A percentile compares a stretch with the other conserved stretches of the same genome.
phyloP scores from a whole-genome alignment of 1,139 yeast species.

The Kazachstania sp. region DNA sequence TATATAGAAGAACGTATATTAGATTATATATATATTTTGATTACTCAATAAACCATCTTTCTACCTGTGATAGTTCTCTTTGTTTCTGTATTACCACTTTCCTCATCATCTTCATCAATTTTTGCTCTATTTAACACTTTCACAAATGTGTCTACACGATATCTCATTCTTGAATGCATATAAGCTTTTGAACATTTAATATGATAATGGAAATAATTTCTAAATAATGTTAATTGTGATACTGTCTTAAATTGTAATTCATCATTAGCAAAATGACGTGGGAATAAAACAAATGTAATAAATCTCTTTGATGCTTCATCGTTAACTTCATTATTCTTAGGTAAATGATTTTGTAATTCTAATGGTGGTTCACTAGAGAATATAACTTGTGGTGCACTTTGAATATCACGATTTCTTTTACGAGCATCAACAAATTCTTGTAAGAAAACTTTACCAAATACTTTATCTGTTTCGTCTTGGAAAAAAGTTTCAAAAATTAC shows the following conservation, averaged over 20 bases:
- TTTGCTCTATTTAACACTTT: constrained; percentile 95
- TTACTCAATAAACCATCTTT: constrained; percentile 26
- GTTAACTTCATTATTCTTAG: constrained; percentile 7
- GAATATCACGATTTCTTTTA: constrained; percentile 85
- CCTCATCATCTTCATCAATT: constrained; percentile 73
- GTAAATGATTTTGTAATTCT: constrained; percentile 46
- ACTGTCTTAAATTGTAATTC: constrained; percentile 61
- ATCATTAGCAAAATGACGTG: constrained; percentile 38
- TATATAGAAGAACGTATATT: background rate
- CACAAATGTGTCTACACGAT: constrained; percentile 83
- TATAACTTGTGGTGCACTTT: constrained; percentile 96
- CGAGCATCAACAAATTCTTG: constrained; percentile 98
- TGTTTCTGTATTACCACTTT: constrained; percentile 29
- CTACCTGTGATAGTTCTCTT: constrained; percentile 32
- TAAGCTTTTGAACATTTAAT: constrained; percentile 97
- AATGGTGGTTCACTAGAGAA: constrained; percentile 93
- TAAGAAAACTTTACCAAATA: constrained; percentile 87
- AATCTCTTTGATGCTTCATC: constrained; percentile 46
- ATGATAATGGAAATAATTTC: constrained; percentile 97
- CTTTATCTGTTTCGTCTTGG: constrained; percentile 94
- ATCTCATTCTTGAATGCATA: constrained; percentile 98
- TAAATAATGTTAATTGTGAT: constrained; percentile 73
- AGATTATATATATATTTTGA: background rate
- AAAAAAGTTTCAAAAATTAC: constrained; percentile 90
- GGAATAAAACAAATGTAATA: constrained; percentile 67